Evolutionary conservation across 108 stramenopile species (phyloP).

Genomic region (Cyclotella distinguenda): DNA sequence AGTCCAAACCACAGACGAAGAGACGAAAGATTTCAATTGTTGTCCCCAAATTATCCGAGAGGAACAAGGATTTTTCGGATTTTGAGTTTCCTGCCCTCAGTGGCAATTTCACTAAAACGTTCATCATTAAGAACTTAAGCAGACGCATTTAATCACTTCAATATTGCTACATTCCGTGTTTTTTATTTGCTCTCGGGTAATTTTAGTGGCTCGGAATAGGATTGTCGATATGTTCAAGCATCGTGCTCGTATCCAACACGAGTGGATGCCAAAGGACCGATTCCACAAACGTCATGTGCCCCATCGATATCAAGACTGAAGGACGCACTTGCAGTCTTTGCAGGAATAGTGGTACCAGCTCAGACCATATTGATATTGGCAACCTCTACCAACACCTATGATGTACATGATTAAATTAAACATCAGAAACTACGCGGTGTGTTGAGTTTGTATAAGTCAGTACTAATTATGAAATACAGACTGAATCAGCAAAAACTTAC

Average conservation of each 20-base stretch:
- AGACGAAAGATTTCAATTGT: conserved; percentile 39
- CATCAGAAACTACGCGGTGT: not conserved
- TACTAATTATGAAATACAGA: no score
- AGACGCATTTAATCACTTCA: not conserved
- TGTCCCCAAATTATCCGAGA: conserved; percentile 16
- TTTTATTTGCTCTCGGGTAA: no score
- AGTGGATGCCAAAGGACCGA: no score
- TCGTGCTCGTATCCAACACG: no score
- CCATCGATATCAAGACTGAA: conserved; percentile 44
- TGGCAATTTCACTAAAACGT: conserved; percentile 57
- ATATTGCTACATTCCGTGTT: no score
- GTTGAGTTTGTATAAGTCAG: no score
- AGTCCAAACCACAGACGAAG: conserved; percentile 14
- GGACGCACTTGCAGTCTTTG: conserved; percentile 74
- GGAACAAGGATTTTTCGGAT: conserved; percentile 18
- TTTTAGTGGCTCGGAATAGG: no score
- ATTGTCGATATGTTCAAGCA: no score
- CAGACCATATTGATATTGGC: conserved; percentile 77
- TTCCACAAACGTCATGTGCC: not conserved
- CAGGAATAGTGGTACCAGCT: conserved; percentile 84
- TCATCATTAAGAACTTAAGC: conserved; percentile 44
- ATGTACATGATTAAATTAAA: not conserved
- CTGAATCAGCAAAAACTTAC: no score
- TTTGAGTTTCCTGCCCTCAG: conserved; percentile 64
- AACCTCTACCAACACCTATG: conserved; percentile 51